These are phyloP conservation scores for Coemansia umbellata DNA, from an alignment of 192 early-diverging fungal genomes.

Conservation along the genomic window DNA sequence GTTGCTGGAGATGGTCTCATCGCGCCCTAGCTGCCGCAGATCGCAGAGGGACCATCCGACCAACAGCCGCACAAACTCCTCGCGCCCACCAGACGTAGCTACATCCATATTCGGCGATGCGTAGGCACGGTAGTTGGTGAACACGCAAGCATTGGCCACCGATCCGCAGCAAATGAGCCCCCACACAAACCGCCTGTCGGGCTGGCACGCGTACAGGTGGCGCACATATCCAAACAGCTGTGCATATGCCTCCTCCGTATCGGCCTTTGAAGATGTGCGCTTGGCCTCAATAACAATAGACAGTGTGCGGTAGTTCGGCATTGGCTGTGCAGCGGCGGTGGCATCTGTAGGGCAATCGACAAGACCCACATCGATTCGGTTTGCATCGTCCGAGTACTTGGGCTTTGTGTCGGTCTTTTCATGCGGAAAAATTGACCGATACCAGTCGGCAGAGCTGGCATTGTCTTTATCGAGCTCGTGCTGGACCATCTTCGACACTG, in stretches of 20 bases:
- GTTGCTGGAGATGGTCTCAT: not conserved
- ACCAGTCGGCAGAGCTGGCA: not conserved
- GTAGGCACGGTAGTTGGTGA: not conserved
- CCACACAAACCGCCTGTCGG: slow-evolving; percentile 14
- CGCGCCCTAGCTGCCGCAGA: not conserved
- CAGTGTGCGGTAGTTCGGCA: not conserved
- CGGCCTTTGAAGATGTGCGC: no score
- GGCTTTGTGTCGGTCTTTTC: not conserved
- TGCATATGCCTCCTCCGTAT: not conserved
- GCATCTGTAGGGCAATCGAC: not conserved
- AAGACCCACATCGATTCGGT: slow-evolving; percentile 7
- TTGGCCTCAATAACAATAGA: slow-evolving; percentile 1
- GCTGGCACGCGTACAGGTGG: slow-evolving; percentile 7
- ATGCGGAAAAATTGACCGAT: not conserved
- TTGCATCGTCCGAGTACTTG: not conserved
- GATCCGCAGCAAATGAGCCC: slow-evolving; percentile 16
- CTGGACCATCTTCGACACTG: no score
- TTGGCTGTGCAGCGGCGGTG: not conserved
- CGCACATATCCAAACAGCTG: slow-evolving; percentile 8
- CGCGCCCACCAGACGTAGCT: not conserved
- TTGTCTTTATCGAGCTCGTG: not conserved
- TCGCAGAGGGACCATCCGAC: slow-evolving; percentile 5
- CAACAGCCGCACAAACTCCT: slow-evolving; percentile 8
- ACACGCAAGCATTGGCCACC: not conserved
- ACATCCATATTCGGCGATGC: slow-evolving; percentile 16